phyloP scores from a whole-genome alignment of 2,329 filamentous ascomycete genomes.

The Xylaria arbuscula region DNA sequence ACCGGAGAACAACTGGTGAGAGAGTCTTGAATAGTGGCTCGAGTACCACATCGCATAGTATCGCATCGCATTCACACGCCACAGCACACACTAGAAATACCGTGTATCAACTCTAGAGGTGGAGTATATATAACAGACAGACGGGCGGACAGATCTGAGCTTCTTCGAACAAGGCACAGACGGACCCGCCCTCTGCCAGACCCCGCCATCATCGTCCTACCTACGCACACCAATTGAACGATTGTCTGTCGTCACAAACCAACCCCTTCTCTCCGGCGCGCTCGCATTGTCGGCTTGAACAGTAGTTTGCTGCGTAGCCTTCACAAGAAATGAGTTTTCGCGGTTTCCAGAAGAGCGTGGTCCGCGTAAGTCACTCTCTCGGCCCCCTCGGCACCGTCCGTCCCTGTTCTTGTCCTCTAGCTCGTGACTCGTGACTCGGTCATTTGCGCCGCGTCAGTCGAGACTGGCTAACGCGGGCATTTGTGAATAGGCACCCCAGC shows the following conservation, averaged over 20 bases:
- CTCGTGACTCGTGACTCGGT: slow-evolving; percentile 1
- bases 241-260: slow-evolving; percentile 7
- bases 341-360: slow-evolving; percentile 90
- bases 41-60: neutral
- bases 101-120: neutral
- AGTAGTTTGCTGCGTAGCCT: slow-evolving; percentile 7
- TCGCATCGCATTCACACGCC: slow-evolving; percentile 7
- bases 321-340: slow-evolving; percentile 86
- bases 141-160: neutral
- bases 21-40: slow-evolving; percentile 13
- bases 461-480: slow-evolving; percentile 21
- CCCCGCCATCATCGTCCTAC: slow-evolving; percentile 26
- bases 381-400: neutral
- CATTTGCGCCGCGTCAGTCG: slow-evolving; percentile 12
- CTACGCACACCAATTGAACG: slow-evolving; percentile 1
- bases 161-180: slow-evolving; percentile 8
- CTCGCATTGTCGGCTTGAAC: slow-evolving; percentile 8
- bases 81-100: neutral
- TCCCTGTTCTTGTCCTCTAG: neutral
- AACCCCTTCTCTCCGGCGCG: neutral
- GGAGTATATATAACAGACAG: slow-evolving; percentile 1
- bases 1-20: neutral
- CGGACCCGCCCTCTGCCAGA: slow-evolving; percentile 27
- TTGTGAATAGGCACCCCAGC: slow-evolving; percentile 80
- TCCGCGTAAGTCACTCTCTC: slow-evolving; percentile 70